Evolutionary conservation across 1,139 yeast species (phyloP).

Genomic region (Debaryomyces coudertii): DNA sequence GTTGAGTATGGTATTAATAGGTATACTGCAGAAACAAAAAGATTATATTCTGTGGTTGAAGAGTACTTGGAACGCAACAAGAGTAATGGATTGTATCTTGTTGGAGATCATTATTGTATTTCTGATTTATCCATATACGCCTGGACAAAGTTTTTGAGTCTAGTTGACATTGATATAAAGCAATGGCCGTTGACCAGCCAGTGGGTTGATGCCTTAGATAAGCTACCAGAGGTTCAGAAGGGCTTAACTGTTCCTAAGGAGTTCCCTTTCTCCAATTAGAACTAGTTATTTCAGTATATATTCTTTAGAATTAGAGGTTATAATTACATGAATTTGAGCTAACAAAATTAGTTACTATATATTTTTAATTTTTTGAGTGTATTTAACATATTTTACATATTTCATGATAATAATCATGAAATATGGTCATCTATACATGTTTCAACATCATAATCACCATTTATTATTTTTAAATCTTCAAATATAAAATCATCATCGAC

Average conservation of each 20-base stretch:
- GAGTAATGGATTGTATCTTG: slow-evolving; percentile 53
- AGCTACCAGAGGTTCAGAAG: slow-evolving; percentile 40
- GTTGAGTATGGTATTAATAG: slow-evolving; percentile 56
- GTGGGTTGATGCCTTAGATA: slow-evolving; percentile 47
- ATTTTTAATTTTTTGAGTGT: too few species aligned
- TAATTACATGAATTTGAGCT: too few species aligned
- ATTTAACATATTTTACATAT: too few species aligned
- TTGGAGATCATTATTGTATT: slow-evolving; percentile 56
- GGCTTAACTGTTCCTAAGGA: slow-evolving; percentile 23
- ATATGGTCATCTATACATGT: too few species aligned
- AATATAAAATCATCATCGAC: too few species aligned
- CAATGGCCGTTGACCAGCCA: slow-evolving; percentile 47
- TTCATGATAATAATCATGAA: too few species aligned
- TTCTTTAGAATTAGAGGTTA: neutral
- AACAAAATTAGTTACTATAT: too few species aligned
- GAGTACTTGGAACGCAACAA: slow-evolving; percentile 41
- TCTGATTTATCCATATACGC: slow-evolving; percentile 55
- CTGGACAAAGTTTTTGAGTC: slow-evolving; percentile 30
- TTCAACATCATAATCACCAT: too few species aligned
- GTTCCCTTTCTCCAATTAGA: neutral
- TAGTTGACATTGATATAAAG: slow-evolving; percentile 36
- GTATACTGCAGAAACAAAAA: slow-evolving; percentile 51
- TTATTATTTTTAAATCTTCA: too few species aligned
- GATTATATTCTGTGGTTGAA: slow-evolving; percentile 58
- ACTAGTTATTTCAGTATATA: neutral